Base-by-base conservation (phyloP, 768 basidiomycete species). In the Russula brevipes region DNA sequence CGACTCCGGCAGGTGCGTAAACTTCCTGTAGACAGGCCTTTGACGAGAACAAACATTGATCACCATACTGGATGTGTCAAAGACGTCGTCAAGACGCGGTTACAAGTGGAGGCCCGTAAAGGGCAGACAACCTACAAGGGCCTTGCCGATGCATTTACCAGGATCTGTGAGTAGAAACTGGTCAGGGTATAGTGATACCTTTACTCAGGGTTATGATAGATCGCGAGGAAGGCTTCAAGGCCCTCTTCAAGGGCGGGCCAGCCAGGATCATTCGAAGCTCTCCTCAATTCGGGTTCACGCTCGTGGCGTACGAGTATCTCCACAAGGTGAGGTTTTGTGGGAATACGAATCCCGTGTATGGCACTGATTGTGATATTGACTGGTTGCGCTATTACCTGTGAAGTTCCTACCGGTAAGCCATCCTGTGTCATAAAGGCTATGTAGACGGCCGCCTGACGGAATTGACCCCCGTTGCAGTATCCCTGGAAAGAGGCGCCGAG, bases 61-160 rank as follows among this genome's bases (percentile, higher is more conserved):
- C 66, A 61, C 64, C 19, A 38, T 35, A 36, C 31, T 16, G 47
- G 46, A 14, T 19, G 14, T 60, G 41, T 59, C 61, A 63, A 73
- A 89, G 96, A 99, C 75, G 97, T 98, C 65, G 91, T 98, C 72
- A 98, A 99, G 82, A 98, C 97, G 16, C 85, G 95, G 52, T 77
- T 98, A 68, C 96, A 98, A 73, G 88, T 92, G 11, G 97, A 98
- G 73, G 89, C 93, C 47, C 83, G 88, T 66, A 87, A 89, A 70
- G 97, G 97, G 11, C 85, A 98, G 72, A 90, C 94, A 5, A 78
- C 86, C 63, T 99, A 99, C 79, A 91, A 90, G 73, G 96, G 97
- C 50, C 74, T 97, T 44, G 73, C 78, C 16, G 95, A 99, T 74
- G 95, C 94, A 19, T 91, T 98, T 70, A 77, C 82, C 39, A 96